Base-by-base conservation (phyloP, 2,329 filamentous ascomycete species). In the Cladosporium sp. region DNA sequence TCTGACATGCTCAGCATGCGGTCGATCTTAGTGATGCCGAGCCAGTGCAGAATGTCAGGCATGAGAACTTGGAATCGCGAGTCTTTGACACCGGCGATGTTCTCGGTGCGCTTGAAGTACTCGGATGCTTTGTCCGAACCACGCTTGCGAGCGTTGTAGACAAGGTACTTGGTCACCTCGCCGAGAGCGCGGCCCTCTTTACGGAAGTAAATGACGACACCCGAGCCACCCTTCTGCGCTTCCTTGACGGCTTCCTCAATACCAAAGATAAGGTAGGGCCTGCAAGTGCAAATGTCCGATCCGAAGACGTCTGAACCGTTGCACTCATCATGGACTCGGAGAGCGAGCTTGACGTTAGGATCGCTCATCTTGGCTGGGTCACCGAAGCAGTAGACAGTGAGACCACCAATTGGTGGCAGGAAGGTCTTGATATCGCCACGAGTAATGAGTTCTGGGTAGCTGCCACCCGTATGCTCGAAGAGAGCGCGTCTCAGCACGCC, bases 1-100 rank as follows among this genome's bases (percentile, higher is more conserved):
- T 98, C 96, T 80, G 92, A 96, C 95, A 98, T 98, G 81, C 92
- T 96, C 72, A 97, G 83, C 95, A 98, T 99, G 67, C 93, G 86
- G 78, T 99, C 95, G 75, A 99, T 98, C 84, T 98, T 98, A 77
- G 91, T 95, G 76, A 99, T 97, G 68, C 95, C 95, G 33, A 99
- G 86, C 95, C 95, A 98, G 80, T 98, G 95, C 63, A 98, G 85
- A 70, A 98, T 96, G 73, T 75, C 74, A 37, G 95, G 94, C 95
- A 98, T 98, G 64, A 99, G 84, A 31, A 94, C 94, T 82, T 98
- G 95, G 84, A 98, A 98, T 46, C 95, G 89, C 94, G 98, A 98
- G 76, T 90, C 84, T 78, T 97, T 96, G 70, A 98, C 94, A 67
- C 95, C 95, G 10, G 95, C 95, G 76, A 99, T 96, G 77, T 97